Evolutionary conservation across 192 early-diverging fungal genomes (phyloP), one percentile per base, ranked within the genome.

Genomic region (Backusella psychrophila): DNA sequence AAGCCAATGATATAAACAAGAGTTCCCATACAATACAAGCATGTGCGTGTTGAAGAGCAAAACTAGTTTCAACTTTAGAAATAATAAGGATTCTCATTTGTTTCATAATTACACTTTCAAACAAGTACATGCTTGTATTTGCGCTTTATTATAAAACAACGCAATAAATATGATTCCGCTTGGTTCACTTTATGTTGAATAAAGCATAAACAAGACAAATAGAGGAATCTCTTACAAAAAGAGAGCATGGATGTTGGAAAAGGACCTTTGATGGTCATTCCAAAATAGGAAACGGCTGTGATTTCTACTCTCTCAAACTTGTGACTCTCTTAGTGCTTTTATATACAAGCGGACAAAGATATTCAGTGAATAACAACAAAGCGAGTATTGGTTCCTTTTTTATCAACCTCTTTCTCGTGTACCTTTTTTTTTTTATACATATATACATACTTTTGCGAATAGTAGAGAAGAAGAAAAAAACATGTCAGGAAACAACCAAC

Each of bases 401-500:
- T 59, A 59, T 59, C 21, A 59, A 59, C 53, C 53, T 59, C 53
- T 59, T 59, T 59, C 23, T 23, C 53, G 53, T 59, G 53, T 26
- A 14, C 53, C 23, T 59, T 26, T 59, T 26, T 59, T 59, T 53
- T 5, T 21, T 6, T n/a, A 6, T 26, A 23, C 3, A 59, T 26
- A 26, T 53, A 53, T 3, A 39, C 11, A 44, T 44, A 44, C 42
- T 44, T 4, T 44, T 15, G 14, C 42, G 1, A 49, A 49, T n/a
- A 49, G 15, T 5, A 44, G 12, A 44, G 42, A 49, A 6, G n/a
- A 49, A 56, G n/a, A 12, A 23, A 11, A 56, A 59, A 59, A 26
- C 1, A 93, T 94, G 93, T 91, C 93, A 38, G 91, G 87, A 11
- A 81, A 78, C 34, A 87, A 86, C 65, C 85, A 86, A 68, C 89